Conservation (phyloP, 768 basidiomycete genomes). For the Lactifluus volemus region DNA sequence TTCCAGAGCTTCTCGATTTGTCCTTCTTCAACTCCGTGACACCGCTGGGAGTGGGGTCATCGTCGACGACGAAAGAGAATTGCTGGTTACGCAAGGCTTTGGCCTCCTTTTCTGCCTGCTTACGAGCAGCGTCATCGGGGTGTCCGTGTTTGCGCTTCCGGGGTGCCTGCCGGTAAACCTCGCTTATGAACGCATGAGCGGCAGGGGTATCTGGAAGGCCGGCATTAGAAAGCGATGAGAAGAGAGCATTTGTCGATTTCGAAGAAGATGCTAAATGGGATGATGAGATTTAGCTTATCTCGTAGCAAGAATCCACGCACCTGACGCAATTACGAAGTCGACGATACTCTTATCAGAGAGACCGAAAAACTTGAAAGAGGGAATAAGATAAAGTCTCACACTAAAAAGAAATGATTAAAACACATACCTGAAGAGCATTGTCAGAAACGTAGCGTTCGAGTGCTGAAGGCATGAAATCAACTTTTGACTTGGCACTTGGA, state of each 20-base stretch:
- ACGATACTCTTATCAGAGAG: slow-evolving; percentile 77
- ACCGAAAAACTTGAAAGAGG: slow-evolving; percentile 58
- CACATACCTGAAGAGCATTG: slow-evolving; percentile 60
- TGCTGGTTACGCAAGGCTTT: slow-evolving; percentile 60
- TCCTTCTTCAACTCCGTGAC: slow-evolving; percentile 30
- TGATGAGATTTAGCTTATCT: slow-evolving; percentile 5
- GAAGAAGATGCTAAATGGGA: slow-evolving; percentile 57
- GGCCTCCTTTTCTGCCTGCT: slow-evolving; percentile 68
- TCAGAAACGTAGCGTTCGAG: slow-evolving; percentile 71
- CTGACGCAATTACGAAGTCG: slow-evolving; percentile 82
- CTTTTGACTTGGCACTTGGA: too few species aligned
- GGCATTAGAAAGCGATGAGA: slow-evolving; percentile 59
- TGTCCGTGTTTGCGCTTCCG: slow-evolving; percentile 68
- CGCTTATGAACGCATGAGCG: slow-evolving; percentile 68
- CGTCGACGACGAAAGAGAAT: slow-evolving; percentile 80
- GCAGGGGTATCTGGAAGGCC: slow-evolving; percentile 79
- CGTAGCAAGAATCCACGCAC: slow-evolving; percentile 31
- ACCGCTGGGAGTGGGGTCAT: slow-evolving; percentile 42
- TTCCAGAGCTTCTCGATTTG: slow-evolving; percentile 28
- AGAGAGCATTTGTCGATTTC: slow-evolving; percentile 73
- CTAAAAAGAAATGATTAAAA: slow-evolving; percentile 5
- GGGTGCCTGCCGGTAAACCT: slow-evolving; percentile 71
- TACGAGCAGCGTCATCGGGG: slow-evolving; percentile 38
- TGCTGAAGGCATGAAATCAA: slow-evolving; percentile 44
- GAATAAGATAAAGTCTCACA: background rate